Conservation (phyloP, 2,329 filamentous ascomycete genomes). For the Exserohilum turcica region DNA sequence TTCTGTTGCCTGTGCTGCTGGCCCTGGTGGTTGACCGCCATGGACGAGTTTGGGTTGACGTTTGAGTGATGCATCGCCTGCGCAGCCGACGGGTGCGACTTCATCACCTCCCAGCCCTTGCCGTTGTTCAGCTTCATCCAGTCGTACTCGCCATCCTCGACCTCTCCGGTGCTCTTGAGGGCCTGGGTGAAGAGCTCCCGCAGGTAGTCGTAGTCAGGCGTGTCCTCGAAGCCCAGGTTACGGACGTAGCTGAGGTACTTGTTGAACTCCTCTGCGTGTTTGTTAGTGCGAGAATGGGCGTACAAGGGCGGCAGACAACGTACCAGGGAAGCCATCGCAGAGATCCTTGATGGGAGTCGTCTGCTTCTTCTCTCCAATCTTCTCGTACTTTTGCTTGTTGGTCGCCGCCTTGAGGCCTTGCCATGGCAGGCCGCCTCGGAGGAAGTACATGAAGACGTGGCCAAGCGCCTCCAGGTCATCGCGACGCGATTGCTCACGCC, state of each 20-base stretch:
- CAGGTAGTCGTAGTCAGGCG: constrained; percentile 96
- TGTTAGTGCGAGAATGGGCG: constrained; percentile 33
- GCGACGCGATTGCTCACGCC: constrained; percentile 91
- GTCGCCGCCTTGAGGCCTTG: constrained; percentile 71
- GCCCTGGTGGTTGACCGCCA: constrained; percentile 79
- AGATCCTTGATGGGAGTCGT: constrained; percentile 96
- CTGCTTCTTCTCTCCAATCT: constrained; percentile 99
- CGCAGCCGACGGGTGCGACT: constrained; percentile 70
- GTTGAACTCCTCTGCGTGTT: constrained; percentile 79
- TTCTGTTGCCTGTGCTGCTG: constrained; percentile 66
- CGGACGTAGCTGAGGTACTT: constrained; percentile 97
- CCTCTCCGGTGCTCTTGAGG: constrained; percentile 89
- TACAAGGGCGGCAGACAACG: constrained; percentile 19
- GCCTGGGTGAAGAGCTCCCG: constrained; percentile 96
- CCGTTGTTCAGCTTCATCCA: constrained; percentile 98
- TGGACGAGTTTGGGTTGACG: constrained; percentile 77
- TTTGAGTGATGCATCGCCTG: constrained; percentile 77
- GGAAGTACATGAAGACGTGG: constrained; percentile 73
- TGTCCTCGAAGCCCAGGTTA: constrained; percentile 97
- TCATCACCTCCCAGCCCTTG: constrained; percentile 88
- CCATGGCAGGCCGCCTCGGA: constrained; percentile 69
- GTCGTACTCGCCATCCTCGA: constrained; percentile 98
- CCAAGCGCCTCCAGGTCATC: constrained; percentile 90
- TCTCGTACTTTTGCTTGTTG: constrained; percentile 98
- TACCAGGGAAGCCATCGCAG: constrained; percentile 88